Percentiles rank a stretch among this genome's conserved stretches.
phyloP scores from a whole-genome alignment of 768 basidiomycete species.

The Pisolithus sp. region DNA sequence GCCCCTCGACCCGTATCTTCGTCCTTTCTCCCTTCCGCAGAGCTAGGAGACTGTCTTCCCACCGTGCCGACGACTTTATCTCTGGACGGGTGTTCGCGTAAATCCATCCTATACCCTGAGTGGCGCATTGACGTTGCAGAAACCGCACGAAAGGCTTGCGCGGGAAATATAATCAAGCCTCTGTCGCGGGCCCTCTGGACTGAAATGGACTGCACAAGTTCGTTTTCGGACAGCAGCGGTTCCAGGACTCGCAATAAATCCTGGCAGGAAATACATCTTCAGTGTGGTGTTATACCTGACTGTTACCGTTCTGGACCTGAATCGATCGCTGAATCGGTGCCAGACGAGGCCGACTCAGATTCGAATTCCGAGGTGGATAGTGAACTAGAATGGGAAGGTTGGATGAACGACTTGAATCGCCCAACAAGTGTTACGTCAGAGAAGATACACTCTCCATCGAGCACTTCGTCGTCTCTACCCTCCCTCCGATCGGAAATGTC shows the following conservation, averaged over 20 bases:
- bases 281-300: slow-evolving; percentile 1
- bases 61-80: slow-evolving; percentile 16
- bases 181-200: slow-evolving; percentile 42
- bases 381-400: slow-evolving; percentile 64
- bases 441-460: not conserved
- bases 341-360: slow-evolving; percentile 14
- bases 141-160: slow-evolving; percentile 49
- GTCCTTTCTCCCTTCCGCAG: slow-evolving; percentile 35
- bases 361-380: slow-evolving; percentile 19
- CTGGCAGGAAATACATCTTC: slow-evolving; percentile 20
- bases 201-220: slow-evolving; percentile 17
- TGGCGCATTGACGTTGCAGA: slow-evolving; percentile 51
- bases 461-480: slow-evolving; percentile 10
- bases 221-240: slow-evolving; percentile 13
- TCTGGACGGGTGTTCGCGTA: slow-evolving; percentile 24
- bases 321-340: slow-evolving; percentile 29
- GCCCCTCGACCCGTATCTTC: slow-evolving; percentile 30
- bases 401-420: slow-evolving; percentile 52
- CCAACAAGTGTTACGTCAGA: slow-evolving; percentile 21
- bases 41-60: slow-evolving; percentile 6
- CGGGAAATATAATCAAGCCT: slow-evolving; percentile 51
- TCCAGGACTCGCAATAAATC: slow-evolving; percentile 18
- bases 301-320: slow-evolving; percentile 18
- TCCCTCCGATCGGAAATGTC: slow-evolving; percentile 25
- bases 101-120: slow-evolving; percentile 54